phyloP scores from a whole-genome alignment of 495 filamentous ascomycete genomes.

The Penicillium alfredii region DNA sequence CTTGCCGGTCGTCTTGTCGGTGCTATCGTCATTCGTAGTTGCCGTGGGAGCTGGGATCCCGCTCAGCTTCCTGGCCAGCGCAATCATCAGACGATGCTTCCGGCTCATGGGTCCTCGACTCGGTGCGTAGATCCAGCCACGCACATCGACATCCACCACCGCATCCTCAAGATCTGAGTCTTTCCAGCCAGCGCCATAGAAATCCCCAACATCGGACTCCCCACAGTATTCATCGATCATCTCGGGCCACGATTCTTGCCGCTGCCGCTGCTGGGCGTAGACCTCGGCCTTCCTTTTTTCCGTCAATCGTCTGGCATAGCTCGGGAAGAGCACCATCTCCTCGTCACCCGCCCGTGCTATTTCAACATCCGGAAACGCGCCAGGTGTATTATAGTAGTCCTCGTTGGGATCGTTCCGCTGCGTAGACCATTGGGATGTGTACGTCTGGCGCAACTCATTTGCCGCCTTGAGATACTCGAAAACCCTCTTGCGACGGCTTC shows the following conservation, averaged over 20 bases:
- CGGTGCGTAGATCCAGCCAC: conserved; percentile 90
- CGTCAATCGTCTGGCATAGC: conserved; percentile 68
- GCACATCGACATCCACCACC: conserved; percentile 81
- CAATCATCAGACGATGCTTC: conserved; percentile 79
- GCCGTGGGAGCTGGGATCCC: conserved; percentile 67
- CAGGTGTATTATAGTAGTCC: conserved; percentile 58
- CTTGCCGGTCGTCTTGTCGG: conserved; percentile 18
- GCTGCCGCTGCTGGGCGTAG: conserved; percentile 4
- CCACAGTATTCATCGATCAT: conserved; percentile 39
- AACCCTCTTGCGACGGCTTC: conserved; percentile 69
- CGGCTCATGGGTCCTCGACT: conserved; percentile 80
- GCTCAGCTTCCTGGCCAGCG: conserved; percentile 74
- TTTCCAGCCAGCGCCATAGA: conserved; percentile 53
- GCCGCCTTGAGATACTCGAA: conserved; percentile 83
- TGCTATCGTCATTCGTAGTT: conserved; percentile 22
- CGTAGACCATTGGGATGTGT: conserved; percentile 51
- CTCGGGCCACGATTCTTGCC: conserved; percentile 27
- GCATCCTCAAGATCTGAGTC: conserved; percentile 68
- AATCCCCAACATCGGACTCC: conserved; percentile 19
- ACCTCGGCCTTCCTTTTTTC: conserved; percentile 20
- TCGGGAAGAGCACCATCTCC: conserved; percentile 91
- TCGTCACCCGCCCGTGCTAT: conserved; percentile 75
- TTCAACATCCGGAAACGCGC: conserved; percentile 73
- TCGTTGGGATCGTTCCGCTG: conserved; percentile 49
- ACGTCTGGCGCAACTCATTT: conserved; percentile 84